Evolutionary conservation across 1,284 basidiomycete genomes (phyloP).

Genomic region (Cutaneotrichosporon sp.): DNA sequence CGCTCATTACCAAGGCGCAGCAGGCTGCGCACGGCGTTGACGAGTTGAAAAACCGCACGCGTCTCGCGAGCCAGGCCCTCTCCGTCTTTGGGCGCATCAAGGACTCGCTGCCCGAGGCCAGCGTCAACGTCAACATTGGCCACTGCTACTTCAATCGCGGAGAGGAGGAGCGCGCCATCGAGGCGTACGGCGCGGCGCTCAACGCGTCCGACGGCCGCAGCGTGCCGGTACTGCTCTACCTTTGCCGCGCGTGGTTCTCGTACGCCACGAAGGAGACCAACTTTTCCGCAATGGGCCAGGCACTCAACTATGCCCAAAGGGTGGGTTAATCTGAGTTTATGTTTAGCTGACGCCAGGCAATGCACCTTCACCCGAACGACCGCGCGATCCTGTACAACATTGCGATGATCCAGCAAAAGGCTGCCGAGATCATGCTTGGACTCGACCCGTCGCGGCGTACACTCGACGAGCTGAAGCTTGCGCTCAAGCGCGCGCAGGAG

Average conservation of each 20-base stretch:
- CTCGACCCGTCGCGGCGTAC: conserved; percentile 68
- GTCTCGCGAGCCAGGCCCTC: conserved; percentile 74
- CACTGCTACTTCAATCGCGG: conserved; percentile 87
- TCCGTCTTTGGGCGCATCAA: conserved; percentile 81
- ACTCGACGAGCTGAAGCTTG: conserved; percentile 68
- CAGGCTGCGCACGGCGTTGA: conserved; percentile 50
- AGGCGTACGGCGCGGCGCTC: conserved; percentile 89
- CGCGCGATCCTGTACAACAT: conserved; percentile 88
- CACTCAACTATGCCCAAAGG: conserved; percentile 70
- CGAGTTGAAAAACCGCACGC: conserved; percentile 57
- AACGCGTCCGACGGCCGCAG: conserved; percentile 64
- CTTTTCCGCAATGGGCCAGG: conserved; percentile 68
- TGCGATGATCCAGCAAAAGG: conserved; percentile 93
- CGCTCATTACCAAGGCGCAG: conserved; percentile 54
- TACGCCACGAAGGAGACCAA: conserved; percentile 83
- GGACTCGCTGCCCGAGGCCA: conserved; percentile 75
- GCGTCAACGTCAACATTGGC: conserved; percentile 89
- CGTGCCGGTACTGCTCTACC: conserved; percentile 67
- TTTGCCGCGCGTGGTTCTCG: conserved; percentile 84
- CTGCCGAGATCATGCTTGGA: conserved; percentile 76
- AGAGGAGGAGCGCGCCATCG: conserved; percentile 88
- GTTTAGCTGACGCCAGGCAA: conserved; percentile 58
- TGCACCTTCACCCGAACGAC: conserved; percentile 73
- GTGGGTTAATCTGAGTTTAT: conserved; percentile 50
- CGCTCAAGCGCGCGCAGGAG: conserved; percentile 74